Evolutionary conservation across 257 asterid species (phyloP).

Genomic region (Salvia rosmarinus): DNA sequence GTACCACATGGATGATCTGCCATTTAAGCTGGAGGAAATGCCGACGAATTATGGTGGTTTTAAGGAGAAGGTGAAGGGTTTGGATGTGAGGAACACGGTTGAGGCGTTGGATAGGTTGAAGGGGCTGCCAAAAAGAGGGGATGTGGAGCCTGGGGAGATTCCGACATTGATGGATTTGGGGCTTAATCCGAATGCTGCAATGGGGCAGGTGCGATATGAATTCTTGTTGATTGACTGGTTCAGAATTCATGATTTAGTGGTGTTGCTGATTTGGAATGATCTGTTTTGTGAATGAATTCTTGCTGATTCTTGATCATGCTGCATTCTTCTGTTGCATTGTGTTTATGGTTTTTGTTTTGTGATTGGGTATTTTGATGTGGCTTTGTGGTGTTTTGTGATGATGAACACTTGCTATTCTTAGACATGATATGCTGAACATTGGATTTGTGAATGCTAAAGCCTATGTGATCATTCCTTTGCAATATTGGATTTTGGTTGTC

Average conservation of each 20-base stretch:
- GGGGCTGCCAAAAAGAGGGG: constrained; percentile 85
- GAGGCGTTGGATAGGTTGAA: constrained; percentile 78
- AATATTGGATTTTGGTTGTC: neutral
- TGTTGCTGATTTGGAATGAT: neutral
- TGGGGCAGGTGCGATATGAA: constrained; percentile 56
- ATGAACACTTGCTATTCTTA: constrained; percentile 4
- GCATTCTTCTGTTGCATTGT: constrained; percentile 1
- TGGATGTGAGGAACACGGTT: constrained; percentile 82
- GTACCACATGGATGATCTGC: constrained; percentile 94
- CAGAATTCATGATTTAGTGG: neutral
- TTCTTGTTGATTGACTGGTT: constrained; percentile 13
- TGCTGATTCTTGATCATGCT: neutral
- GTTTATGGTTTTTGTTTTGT: constrained; percentile 7
- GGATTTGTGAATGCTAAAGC: neutral
- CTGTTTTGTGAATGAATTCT: neutral
- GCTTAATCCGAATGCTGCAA: constrained; percentile 65
- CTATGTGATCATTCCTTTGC: neutral
- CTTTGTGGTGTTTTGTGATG: neutral
- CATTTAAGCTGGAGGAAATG: constrained; percentile 78
- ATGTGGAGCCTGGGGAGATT: constrained; percentile 87
- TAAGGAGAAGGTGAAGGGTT: constrained; percentile 74
- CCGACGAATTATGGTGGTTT: constrained; percentile 90
- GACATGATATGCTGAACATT: neutral
- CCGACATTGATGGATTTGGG: constrained; percentile 91
- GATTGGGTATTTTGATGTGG: neutral